These are phyloP conservation scores for Gaeumannomyces sp. DNA, from an alignment of 2,329 filamentous ascomycete genomes.

Conservation along the genomic window DNA sequence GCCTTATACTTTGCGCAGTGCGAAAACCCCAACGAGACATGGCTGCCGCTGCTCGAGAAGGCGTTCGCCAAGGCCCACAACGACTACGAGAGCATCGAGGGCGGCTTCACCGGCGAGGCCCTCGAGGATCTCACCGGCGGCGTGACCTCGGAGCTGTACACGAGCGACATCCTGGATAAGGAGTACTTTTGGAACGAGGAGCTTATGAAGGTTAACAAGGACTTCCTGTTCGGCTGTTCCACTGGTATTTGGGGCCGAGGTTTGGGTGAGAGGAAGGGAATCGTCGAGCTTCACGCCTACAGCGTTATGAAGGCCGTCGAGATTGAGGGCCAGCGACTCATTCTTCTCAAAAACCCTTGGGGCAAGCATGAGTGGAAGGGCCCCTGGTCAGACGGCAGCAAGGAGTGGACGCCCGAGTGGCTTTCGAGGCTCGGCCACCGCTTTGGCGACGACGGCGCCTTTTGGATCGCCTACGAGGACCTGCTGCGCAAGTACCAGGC, in stretches of 20 bases:
- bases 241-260: slow-evolving; percentile 58
- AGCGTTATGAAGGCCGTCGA: slow-evolving; percentile 53
- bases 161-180: slow-evolving; percentile 67
- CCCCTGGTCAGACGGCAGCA: slow-evolving; percentile 52
- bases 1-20: slow-evolving; percentile 68
- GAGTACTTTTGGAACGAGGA: slow-evolving; percentile 81
- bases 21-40: slow-evolving; percentile 62
- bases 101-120: slow-evolving; percentile 49
- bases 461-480: slow-evolving; percentile 59
- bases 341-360: slow-evolving; percentile 50
- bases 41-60: slow-evolving; percentile 67
- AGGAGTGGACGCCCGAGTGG: slow-evolving; percentile 54
- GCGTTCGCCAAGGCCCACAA: slow-evolving; percentile 71
- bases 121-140: slow-evolving; percentile 57
- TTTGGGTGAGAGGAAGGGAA: slow-evolving; percentile 54
- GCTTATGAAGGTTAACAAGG: slow-evolving; percentile 71
- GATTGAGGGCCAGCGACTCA: slow-evolving; percentile 43
- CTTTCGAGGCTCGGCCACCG: slow-evolving; percentile 51
- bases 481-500: slow-evolving; percentile 56
- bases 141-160: slow-evolving; percentile 62
- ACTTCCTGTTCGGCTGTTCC: slow-evolving; percentile 70
- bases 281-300: slow-evolving; percentile 53
- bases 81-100: slow-evolving; percentile 66
- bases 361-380: slow-evolving; percentile 57
- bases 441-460: slow-evolving; percentile 56